Conservation (phyloP, 2,329 filamentous ascomycete genomes). For the Coccinonectria pachysandricola region DNA sequence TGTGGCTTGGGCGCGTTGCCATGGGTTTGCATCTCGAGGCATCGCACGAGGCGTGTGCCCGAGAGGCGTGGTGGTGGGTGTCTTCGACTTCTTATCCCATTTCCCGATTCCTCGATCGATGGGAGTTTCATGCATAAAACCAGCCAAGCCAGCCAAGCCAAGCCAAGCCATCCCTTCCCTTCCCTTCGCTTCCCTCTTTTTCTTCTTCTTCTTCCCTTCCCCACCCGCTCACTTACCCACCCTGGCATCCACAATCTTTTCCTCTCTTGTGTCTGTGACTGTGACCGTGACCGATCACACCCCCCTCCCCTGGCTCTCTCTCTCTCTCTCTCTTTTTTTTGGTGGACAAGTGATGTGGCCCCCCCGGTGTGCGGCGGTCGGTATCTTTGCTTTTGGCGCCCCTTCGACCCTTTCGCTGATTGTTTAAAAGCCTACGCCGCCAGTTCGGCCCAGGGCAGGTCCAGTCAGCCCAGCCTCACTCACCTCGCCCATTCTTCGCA, state of each 20-base stretch:
- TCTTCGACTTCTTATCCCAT: constrained; percentile 1
- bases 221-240: constrained; percentile 1
- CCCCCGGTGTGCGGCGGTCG: too few relatives aligned
- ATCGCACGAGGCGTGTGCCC: background rate
- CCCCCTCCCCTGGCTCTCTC: too few relatives aligned
- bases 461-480: too few relatives aligned
- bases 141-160: constrained; percentile 13
- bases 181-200: constrained; percentile 1
- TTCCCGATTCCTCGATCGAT: constrained; percentile 23
- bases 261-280: constrained; percentile 5
- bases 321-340: too few relatives aligned
- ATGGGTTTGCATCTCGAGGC: background rate
- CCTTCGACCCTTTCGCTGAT: too few relatives aligned
- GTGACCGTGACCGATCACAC: constrained; percentile 4
- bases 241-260: constrained; percentile 3
- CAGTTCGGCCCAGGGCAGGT: too few relatives aligned
- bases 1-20: background rate
- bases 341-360: too few relatives aligned
- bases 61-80: too few relatives aligned
- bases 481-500: too few relatives aligned
- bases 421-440: too few relatives aligned
- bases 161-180: background rate
- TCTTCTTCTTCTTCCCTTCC: constrained; percentile 1
- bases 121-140: constrained; percentile 23
- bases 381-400: too few relatives aligned